Evolutionary conservation across 192 early-diverging fungal genomes (phyloP).

Genomic region (Backusella circina): DNA sequence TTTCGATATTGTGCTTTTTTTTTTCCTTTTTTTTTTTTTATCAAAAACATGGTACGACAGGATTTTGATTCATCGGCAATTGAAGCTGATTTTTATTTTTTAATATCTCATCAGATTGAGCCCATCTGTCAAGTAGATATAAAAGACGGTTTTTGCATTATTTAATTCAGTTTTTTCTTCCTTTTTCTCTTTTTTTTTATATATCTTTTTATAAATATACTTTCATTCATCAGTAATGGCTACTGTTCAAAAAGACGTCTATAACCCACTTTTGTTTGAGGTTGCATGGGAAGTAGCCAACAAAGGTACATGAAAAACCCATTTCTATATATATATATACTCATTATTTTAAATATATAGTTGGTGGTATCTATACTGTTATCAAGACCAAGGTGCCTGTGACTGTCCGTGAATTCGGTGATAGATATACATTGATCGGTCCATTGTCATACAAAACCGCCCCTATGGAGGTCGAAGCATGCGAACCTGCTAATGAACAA

Average conservation of each 20-base stretch:
- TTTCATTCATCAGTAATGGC: not conserved
- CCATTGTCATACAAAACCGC: constrained; percentile 85
- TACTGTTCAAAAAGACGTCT: constrained; percentile 13
- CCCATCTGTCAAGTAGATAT: not conserved
- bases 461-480: constrained; percentile 85
- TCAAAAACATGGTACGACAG: not conserved
- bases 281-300: constrained; percentile 98
- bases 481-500: constrained; percentile 64
- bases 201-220: not conserved
- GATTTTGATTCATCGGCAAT: not conserved
- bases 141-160: not conserved
- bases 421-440: constrained; percentile 90
- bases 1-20: too few species aligned
- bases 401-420: constrained; percentile 90
- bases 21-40: not conserved
- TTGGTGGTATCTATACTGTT: constrained; percentile 98
- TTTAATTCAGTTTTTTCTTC: not conserved
- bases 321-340: not conserved
- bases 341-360: constrained; percentile 41
- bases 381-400: constrained; percentile 97
- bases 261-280: constrained; percentile 73
- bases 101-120: not conserved
- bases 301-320: constrained; percentile 62
- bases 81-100: not conserved
- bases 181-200: not conserved